These are phyloP conservation scores for Ascoidea asiatica DNA, from an alignment of 805 yeast species.

Conservation along the genomic window DNA sequence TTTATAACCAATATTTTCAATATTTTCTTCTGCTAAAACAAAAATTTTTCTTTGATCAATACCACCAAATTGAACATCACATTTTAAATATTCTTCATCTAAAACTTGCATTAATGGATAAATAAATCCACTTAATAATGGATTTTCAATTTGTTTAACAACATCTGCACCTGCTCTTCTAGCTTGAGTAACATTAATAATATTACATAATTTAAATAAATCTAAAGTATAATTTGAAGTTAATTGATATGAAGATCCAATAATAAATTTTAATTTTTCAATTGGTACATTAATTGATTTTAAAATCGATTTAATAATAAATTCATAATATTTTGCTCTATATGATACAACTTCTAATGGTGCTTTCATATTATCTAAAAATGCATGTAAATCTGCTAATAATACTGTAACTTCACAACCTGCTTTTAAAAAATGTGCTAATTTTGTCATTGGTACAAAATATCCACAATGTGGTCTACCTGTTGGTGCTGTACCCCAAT, in stretches of 20 bases:
- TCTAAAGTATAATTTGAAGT: conserved; percentile 74
- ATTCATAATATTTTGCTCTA: conserved; percentile 86
- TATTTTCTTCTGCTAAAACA: conserved; percentile 90
- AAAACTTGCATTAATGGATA: conserved; percentile 98
- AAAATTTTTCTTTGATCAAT: conserved; percentile 98
- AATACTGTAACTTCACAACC: conserved; percentile 91
- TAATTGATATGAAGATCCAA: conserved; percentile 86
- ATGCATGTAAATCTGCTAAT: conserved; percentile 93
- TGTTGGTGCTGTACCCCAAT: conserved; percentile 99
- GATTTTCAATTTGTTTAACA: conserved; percentile 93
- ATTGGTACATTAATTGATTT: conserved; percentile 83
- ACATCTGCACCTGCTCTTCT: conserved; percentile 99
- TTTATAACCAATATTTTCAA: conserved; percentile 78
- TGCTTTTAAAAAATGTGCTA: conserved; percentile 89
- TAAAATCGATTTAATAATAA: conserved; percentile 71
- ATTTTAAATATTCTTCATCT: conserved; percentile 81
- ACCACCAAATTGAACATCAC: conserved; percentile 96
- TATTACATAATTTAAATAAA: conserved; percentile 70
- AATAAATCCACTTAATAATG: conserved; percentile 82
- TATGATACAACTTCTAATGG: conserved; percentile 79
- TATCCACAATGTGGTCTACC: conserved; percentile 98
- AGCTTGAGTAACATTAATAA: conserved; percentile 88
- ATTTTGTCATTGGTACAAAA: conserved; percentile 93
- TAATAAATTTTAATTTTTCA: conserved; percentile 70
- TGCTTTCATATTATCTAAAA: conserved; percentile 96